phyloP scores from a whole-genome alignment of 75 land plant genomes.

The Azolla pinnata region DNA sequence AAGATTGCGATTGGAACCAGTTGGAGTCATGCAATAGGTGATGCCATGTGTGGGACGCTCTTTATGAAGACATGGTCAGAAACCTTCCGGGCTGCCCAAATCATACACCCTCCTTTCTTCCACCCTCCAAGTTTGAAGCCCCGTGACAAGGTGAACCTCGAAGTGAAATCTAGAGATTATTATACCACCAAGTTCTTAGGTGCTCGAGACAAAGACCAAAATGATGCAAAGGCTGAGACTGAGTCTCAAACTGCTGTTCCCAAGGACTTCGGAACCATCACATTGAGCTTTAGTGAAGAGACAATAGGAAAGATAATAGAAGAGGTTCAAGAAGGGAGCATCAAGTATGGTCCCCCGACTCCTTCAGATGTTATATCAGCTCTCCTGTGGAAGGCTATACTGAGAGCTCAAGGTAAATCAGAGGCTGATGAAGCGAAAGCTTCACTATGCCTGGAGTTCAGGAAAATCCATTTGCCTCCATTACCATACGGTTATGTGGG shows the following conservation, averaged over 20 bases:
- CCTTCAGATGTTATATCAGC: conserved; percentile 51
- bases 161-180: conserved; percentile 8
- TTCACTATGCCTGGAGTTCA: conserved; percentile 32
- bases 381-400: conserved; percentile 37
- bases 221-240: conserved; percentile 10
- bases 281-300: conserved; percentile 27
- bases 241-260: too few relatives aligned
- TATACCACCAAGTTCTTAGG: conserved; percentile 17
- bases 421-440: conserved; percentile 14
- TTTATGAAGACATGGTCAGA: conserved; percentile 44
- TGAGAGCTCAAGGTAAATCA: conserved; percentile 19
- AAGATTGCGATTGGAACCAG: conserved; percentile 46
- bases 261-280: conserved; percentile 23
- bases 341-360: conserved; percentile 19
- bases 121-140: conserved; percentile 18
- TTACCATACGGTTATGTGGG: conserved; percentile 44
- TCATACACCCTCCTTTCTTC: conserved; percentile 37
- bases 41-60: conserved; percentile 34
- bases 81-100: conserved; percentile 20
- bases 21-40: conserved; percentile 48
- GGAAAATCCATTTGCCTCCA: conserved; percentile 30
- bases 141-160: conserved; percentile 6
- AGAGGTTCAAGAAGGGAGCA: conserved; percentile 11
- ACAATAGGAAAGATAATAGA: conserved; percentile 16
- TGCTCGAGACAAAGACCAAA: conserved; percentile 3